A percentile compares a stretch with the other conserved stretches of the same genome.
phyloP scores from a whole-genome alignment of 192 early-diverging fungal genomes.

The Glomus cerebriforme region DNA sequence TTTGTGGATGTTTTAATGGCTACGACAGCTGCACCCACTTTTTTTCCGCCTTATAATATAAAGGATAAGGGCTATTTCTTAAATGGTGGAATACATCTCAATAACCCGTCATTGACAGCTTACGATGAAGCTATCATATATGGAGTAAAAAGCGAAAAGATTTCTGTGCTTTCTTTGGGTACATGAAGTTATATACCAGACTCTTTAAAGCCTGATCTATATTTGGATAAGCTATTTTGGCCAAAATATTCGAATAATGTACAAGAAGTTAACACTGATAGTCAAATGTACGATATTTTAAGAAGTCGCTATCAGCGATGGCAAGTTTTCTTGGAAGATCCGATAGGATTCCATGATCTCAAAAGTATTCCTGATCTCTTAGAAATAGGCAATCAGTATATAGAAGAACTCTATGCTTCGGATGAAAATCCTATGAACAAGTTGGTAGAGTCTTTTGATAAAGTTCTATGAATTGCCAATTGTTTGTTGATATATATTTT shows the following conservation, averaged over 20 bases:
- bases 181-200: background rate
- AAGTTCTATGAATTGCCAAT: too few species aligned
- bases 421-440: background rate
- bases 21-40: conserved; percentile 3
- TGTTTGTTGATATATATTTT: too few species aligned
- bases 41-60: background rate
- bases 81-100: conserved; percentile 5
- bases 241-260: background rate
- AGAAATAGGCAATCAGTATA: background rate
- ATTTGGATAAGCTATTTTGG: background rate
- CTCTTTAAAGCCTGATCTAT: background rate
- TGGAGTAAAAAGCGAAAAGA: background rate
- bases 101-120: background rate
- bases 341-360: background rate
- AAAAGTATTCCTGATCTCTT: background rate
- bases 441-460: conserved; percentile 5
- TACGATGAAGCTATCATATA: background rate
- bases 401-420: conserved; percentile 17
- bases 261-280: background rate
- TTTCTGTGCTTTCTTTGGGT: background rate
- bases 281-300: background rate
- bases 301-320: background rate
- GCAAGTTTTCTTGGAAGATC: background rate
- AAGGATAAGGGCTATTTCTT: too few species aligned
- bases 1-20: background rate